A percentile compares a stretch with the other conserved stretches of the same genome.
Conservation (phyloP, 2,329 filamentous ascomycete species). For the Tolypocladium capitatum region DNA sequence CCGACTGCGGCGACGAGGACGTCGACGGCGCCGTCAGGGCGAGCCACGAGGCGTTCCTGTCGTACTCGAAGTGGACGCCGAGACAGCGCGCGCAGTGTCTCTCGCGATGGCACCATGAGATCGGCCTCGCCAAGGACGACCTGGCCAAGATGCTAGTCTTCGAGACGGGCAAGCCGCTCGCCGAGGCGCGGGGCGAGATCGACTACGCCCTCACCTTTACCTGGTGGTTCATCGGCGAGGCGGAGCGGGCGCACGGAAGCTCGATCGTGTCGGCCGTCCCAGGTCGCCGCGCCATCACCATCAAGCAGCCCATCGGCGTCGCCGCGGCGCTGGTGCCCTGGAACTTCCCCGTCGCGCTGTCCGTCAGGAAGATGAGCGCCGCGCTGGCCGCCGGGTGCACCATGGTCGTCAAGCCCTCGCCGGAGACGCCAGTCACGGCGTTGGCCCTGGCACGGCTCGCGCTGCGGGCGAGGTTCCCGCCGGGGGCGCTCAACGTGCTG, state of each 20-base stretch:
- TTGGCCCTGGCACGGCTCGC: conserved; percentile 57
- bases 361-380: conserved; percentile 31
- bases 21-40: conserved; percentile 23
- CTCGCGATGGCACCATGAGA: conserved; percentile 22
- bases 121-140: conserved; percentile 21
- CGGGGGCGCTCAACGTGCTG: conserved; percentile 49
- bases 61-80: conserved; percentile 23
- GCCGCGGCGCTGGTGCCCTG: conserved; percentile 24
- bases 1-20: conserved; percentile 29
- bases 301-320: conserved; percentile 40
- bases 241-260: conserved; percentile 40
- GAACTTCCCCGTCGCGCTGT: conserved; percentile 48
- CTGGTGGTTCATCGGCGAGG: conserved; percentile 43
- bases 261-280: conserved; percentile 46
- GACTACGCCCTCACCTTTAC: conserved; percentile 40
- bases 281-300: conserved; percentile 51
- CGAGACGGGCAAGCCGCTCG: conserved; percentile 44
- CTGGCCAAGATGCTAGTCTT: conserved; percentile 25
- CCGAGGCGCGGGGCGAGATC: conserved; percentile 40
- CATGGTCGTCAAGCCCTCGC: conserved; percentile 61
- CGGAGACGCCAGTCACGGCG: conserved; percentile 61
- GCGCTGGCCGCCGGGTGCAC: conserved; percentile 62
- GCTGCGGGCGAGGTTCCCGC: conserved; percentile 58
- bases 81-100: conserved; percentile 21
- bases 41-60: conserved; percentile 21